These are phyloP conservation scores for Puccinia polysora DNA, from an alignment of 1,284 basidiomycete genomes.

Conservation along the genomic window DNA sequence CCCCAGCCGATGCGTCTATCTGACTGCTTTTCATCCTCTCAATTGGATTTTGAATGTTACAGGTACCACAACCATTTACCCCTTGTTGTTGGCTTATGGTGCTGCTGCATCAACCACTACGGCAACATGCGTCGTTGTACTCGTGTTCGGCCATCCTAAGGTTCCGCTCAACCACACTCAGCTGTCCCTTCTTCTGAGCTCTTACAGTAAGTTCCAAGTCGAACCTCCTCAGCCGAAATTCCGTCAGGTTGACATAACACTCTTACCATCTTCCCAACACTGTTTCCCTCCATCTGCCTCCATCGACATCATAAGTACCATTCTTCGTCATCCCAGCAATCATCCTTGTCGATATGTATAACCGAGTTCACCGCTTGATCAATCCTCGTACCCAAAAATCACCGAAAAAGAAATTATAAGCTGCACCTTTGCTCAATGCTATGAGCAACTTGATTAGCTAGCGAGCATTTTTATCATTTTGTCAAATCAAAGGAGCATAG, in stretches of 20 bases:
- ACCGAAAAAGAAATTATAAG: no score
- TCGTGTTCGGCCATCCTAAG: slow-evolving; percentile 11
- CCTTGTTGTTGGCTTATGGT: slow-evolving; percentile 32
- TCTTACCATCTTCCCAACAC: not conserved
- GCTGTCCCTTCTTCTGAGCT: slow-evolving; percentile 13
- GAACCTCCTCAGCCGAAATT: no score
- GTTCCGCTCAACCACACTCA: not conserved
- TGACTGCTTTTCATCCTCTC: not conserved
- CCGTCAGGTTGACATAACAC: no score
- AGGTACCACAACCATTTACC: slow-evolving; percentile 22
- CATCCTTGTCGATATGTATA: slow-evolving; percentile 40
- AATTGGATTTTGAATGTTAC: not conserved
- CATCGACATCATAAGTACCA: slow-evolving; percentile 3
- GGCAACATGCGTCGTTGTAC: slow-evolving; percentile 15
- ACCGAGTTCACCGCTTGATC: slow-evolving; percentile 24
- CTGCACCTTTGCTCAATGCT: no score
- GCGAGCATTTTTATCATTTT: no score
- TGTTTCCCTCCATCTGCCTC: not conserved
- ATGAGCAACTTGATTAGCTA: no score
- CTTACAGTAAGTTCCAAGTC: slow-evolving; percentile 23
- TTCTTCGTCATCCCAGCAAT: slow-evolving; percentile 27
- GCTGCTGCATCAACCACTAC: slow-evolving; percentile 39
- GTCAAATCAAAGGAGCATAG: no score
- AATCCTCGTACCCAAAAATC: no score
- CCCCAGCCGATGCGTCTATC: not conserved